Conservation (phyloP, 2,329 filamentous ascomycete species). For the Trichoderma cornu-damae region DNA sequence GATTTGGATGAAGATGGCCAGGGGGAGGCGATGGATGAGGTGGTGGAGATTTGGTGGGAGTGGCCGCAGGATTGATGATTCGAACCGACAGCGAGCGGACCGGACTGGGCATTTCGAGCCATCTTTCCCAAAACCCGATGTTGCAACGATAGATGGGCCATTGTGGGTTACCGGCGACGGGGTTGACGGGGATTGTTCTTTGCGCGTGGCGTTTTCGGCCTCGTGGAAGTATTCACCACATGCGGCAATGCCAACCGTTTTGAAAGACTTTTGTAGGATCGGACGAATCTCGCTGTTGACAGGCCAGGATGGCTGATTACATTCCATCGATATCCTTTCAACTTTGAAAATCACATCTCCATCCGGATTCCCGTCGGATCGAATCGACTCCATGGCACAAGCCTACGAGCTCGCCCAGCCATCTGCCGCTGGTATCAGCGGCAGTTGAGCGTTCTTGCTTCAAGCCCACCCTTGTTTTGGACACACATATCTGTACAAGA, state of each 20-base stretch:
- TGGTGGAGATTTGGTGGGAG: slow-evolving; percentile 47
- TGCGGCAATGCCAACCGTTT: background rate
- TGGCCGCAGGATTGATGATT: slow-evolving; percentile 16
- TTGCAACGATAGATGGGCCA: background rate
- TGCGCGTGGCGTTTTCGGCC: background rate
- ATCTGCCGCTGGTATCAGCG: background rate
- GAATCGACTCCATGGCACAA: background rate
- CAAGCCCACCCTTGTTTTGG: background rate
- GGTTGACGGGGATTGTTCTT: background rate
- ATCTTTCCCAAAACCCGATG: background rate
- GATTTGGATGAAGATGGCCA: slow-evolving; percentile 34
- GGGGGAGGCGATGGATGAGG: slow-evolving; percentile 38
- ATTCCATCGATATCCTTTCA: background rate
- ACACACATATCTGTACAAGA: too few species aligned
- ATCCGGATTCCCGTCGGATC: background rate
- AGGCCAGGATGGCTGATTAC: too few species aligned
- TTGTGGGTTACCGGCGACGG: background rate
- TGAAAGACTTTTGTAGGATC: background rate
- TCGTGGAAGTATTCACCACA: background rate
- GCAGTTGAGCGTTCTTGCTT: background rate
- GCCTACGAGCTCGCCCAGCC: background rate
- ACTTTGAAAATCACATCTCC: background rate
- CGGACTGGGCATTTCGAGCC: background rate
- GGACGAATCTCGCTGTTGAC: background rate
- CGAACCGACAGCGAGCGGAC: background rate